phyloP scores from a whole-genome alignment of 306 rosid genomes.

The Ochetophila trinervis region DNA sequence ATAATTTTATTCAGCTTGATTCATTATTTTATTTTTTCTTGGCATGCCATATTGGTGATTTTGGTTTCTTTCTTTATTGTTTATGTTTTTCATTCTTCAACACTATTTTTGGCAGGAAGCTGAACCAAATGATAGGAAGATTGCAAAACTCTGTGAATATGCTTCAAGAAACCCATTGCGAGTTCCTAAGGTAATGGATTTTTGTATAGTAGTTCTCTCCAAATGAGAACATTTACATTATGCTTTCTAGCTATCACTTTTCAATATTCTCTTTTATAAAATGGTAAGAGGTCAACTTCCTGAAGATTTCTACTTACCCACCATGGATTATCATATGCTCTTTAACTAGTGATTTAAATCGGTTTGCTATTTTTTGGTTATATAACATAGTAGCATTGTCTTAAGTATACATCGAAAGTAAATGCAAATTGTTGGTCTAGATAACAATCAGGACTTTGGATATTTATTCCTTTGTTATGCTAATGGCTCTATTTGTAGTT shows the following conservation, averaged over 20 bases:
- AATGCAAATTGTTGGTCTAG: background rate
- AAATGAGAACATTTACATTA: background rate
- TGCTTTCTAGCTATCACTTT: background rate
- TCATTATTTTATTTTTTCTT: too few relatives aligned
- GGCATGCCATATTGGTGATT: background rate
- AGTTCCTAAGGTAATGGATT: conserved; percentile 45
- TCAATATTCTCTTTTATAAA: background rate
- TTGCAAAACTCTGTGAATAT: conserved; percentile 55
- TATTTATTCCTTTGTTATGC: background rate
- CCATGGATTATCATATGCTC: too few relatives aligned
- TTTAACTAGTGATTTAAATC: too few relatives aligned
- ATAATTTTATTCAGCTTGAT: too few relatives aligned
- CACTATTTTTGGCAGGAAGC: conserved; percentile 35
- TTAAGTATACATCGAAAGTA: background rate
- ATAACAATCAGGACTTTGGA: background rate
- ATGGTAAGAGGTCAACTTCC: background rate
- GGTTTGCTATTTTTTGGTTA: too few relatives aligned
- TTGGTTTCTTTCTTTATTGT: background rate
- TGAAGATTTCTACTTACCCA: background rate
- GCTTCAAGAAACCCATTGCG: conserved; percentile 52
- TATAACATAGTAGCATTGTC: background rate
- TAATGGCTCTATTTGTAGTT: background rate
- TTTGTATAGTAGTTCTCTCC: background rate
- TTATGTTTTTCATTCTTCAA: conserved; percentile 15
- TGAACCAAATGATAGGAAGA: conserved; percentile 52